Evolutionary conservation across 371 early-diverging fungal genomes (phyloP).

Genomic region (Capniomyces stellatus): DNA sequence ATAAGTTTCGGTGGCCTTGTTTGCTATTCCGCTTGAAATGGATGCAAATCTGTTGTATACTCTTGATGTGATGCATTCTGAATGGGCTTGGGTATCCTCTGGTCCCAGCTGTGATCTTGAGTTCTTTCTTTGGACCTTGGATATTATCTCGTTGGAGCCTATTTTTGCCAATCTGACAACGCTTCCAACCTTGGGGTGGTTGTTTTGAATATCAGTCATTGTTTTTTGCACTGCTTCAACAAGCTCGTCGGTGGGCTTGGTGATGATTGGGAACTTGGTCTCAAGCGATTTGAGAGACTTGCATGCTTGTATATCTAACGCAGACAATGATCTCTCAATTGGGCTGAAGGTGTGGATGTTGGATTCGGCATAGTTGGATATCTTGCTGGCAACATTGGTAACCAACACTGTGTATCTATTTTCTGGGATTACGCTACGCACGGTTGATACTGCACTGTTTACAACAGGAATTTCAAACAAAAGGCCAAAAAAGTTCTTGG

Average conservation of each 20-base stretch:
- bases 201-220: constrained; percentile 17
- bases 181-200: constrained; percentile 23
- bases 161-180: constrained; percentile 25
- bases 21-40: too few relatives aligned
- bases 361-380: constrained; percentile 30
- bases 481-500: constrained; percentile 23
- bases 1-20: too few relatives aligned
- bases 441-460: constrained; percentile 30
- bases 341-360: constrained; percentile 16
- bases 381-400: constrained; percentile 17
- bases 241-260: constrained; percentile 36
- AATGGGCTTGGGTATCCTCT: too few relatives aligned
- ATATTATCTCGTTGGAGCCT: neutral
- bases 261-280: constrained; percentile 35
- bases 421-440: constrained; percentile 32
- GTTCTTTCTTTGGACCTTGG: neutral
- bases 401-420: constrained; percentile 24
- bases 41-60: too few relatives aligned
- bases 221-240: constrained; percentile 28
- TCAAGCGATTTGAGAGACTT: constrained; percentile 43
- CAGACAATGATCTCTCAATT: constrained; percentile 31
- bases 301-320: constrained; percentile 36
- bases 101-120: constrained; percentile 11
- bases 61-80: too few relatives aligned
- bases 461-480: constrained; percentile 39